Base-by-base conservation (phyloP, 441 rosid species). In the Macaranga tanarius region DNA sequence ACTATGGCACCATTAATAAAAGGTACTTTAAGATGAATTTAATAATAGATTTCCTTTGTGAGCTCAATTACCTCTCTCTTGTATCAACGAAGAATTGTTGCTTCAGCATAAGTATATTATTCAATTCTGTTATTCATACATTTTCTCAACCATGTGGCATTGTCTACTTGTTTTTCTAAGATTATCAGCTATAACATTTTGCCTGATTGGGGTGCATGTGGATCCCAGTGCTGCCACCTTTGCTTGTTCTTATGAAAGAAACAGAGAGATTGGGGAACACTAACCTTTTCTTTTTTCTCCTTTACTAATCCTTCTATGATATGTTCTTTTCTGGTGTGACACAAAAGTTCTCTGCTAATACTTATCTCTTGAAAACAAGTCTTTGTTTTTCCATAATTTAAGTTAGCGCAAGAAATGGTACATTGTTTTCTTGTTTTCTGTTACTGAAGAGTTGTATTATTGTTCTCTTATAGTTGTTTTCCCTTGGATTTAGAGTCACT, bases 1-100 rank as follows among this genome's bases (percentile, higher is more conserved):
- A 94, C 83, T 92, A 94, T 57, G 97, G 99, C 63, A 89, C 86
- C 70, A 90, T 92, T 73, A 92, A 89, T 54, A 95, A 92, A 84
- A 91, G 96, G 99, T 91, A 73, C 4, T 69, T 47, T 63, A 71
- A 56, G 10, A 15, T 67, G 71, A 40, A 12, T 59, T 52, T 12
- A 34, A 22, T 12, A 34, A 22, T 28, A n/a, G 28, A 48, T 16
- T 4, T 59, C 22, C 25, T 55, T 34, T 25, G 16, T 34, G 52
- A 69, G 63, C 56, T 20, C 42, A 42, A 1, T 34, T 54, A 55
- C 28, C 69, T 34, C 47, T n/a, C 63, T 34, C 47, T 59, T 47
- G 9, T 60, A 47, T 7, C 13, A 60, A 44, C 7, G 61, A 23
- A 67, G 6, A 17, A 9, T 64, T 4, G 10, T 47, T 22, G 6